Conservation (phyloP, 495 filamentous ascomycete genomes). For the Aspergillus cristatus region DNA sequence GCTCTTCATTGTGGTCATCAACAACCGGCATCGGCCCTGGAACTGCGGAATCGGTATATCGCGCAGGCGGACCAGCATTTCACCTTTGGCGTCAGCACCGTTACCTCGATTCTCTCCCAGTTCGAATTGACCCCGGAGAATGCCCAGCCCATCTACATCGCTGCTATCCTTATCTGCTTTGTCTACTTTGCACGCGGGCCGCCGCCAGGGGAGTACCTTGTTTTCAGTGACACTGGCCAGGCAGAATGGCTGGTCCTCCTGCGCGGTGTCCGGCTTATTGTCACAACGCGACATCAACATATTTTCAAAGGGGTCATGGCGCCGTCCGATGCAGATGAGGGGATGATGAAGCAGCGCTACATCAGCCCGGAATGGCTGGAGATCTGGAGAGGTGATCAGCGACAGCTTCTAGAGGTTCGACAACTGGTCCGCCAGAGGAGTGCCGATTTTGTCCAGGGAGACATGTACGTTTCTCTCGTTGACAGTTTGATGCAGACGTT, state of each 20-base stretch:
- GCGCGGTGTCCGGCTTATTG: slow-evolving; percentile 30
- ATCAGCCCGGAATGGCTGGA: slow-evolving; percentile 3
- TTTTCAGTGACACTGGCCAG: slow-evolving; percentile 30
- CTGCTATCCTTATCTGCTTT: slow-evolving; percentile 35
- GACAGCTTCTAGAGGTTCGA: slow-evolving; percentile 9
- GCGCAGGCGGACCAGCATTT: slow-evolving; percentile 36
- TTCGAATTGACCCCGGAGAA: slow-evolving; percentile 22
- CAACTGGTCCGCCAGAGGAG: slow-evolving; percentile 6
- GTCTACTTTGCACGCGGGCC: slow-evolving; percentile 39
- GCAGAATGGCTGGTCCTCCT: slow-evolving; percentile 38
- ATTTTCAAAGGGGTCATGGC: slow-evolving; percentile 24
- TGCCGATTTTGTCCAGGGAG: neutral
- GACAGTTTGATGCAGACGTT: slow-evolving; percentile 12
- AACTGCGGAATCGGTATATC: slow-evolving; percentile 16
- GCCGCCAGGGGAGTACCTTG: slow-evolving; percentile 27
- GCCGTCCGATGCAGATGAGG: slow-evolving; percentile 2
- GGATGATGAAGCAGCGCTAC: neutral
- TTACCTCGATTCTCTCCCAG: slow-evolving; percentile 25
- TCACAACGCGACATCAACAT: slow-evolving; percentile 10
- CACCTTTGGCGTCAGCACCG: slow-evolving; percentile 34
- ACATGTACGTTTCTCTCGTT: slow-evolving; percentile 8
- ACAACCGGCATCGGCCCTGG: slow-evolving; percentile 11
- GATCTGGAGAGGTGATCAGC: slow-evolving; percentile 13
- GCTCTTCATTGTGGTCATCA: slow-evolving; percentile 34
- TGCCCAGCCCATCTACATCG: slow-evolving; percentile 37